phyloP scores from a whole-genome alignment of 139 green algal genomes.

The Choricystis sp. region DNA sequence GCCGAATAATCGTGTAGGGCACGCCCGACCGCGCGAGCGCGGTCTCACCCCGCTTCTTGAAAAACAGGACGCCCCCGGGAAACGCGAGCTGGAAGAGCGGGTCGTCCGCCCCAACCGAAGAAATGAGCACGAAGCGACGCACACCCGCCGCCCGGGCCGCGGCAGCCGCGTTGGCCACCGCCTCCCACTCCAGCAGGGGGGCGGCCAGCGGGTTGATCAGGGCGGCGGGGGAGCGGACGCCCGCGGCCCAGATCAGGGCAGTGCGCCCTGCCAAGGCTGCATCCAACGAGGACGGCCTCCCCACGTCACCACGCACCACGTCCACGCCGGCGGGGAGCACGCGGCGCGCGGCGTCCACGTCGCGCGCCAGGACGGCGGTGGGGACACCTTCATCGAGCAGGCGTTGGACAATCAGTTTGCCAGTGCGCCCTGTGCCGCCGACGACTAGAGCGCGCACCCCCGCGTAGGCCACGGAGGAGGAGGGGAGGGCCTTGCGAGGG shows the following conservation, averaged over 20 bases:
- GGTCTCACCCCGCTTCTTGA: slow-evolving; percentile 7
- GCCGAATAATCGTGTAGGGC: slow-evolving; percentile 4
- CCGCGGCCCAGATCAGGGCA: neutral
- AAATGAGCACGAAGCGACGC: neutral
- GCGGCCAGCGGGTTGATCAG: neutral
- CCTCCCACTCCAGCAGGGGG: neutral
- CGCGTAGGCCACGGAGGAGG: neutral
- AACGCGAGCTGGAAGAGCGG: slow-evolving; percentile 3
- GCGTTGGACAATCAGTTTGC: neutral
- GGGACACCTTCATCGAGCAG: neutral
- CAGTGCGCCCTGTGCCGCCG: neutral
- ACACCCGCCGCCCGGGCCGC: neutral
- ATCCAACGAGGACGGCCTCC: neutral
- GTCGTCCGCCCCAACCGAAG: slow-evolving; percentile 1
- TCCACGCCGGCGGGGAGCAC: neutral
- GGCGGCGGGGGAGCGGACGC: neutral
- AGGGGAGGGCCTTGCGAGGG: neutral
- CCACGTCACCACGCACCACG: neutral
- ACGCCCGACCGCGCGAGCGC: slow-evolving; percentile 5
- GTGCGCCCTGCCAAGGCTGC: neutral
- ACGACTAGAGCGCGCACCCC: neutral
- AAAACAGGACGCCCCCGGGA: slow-evolving; percentile 4
- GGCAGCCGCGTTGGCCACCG: neutral
- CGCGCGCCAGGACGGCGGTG: neutral
- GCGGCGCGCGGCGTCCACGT: neutral